These are phyloP conservation scores for Aspergillus sp. DNA, from an alignment of 2,329 filamentous ascomycete genomes.

Conservation along the genomic window DNA sequence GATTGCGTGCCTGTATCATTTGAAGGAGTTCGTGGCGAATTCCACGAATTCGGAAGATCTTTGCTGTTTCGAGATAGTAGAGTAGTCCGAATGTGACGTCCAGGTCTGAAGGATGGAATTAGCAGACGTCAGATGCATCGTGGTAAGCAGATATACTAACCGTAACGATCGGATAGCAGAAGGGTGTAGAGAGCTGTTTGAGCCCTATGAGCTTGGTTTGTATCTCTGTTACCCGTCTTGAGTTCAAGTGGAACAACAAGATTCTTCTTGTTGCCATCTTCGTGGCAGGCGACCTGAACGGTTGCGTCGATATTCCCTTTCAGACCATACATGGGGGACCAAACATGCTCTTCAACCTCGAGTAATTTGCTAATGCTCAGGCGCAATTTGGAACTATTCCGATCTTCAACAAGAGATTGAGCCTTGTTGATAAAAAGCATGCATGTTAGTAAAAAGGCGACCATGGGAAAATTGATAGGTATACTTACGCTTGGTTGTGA, in stretches of 20 bases:
- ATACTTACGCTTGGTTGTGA: constrained; percentile 63
- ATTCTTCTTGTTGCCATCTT: constrained; percentile 64
- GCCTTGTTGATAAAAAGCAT: constrained; percentile 40
- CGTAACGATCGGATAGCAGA: constrained; percentile 86
- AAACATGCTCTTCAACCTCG: constrained; percentile 96
- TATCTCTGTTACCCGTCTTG: constrained; percentile 83
- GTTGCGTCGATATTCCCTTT: constrained; percentile 99
- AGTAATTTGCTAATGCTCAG: constrained; percentile 92
- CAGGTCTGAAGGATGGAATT: constrained; percentile 58
- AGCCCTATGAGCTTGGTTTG: constrained; percentile 78
- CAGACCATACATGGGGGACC: constrained; percentile 95
- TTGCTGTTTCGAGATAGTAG: constrained; percentile 91
- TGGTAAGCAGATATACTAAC: constrained; percentile 35
- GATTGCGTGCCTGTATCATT: constrained; percentile 95
- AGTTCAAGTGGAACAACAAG: constrained; percentile 91
- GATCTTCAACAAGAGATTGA: constrained; percentile 74
- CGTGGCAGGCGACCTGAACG: constrained; percentile 79
- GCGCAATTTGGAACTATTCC: constrained; percentile 71
- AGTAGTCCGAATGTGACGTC: constrained; percentile 86
- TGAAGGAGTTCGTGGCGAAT: constrained; percentile 86
- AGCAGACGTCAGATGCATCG: constrained; percentile 8
- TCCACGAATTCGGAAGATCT: constrained; percentile 79
- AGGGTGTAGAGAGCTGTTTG: constrained; percentile 95
- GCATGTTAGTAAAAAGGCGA: constrained; percentile 26
- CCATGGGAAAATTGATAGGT: background rate